These are phyloP conservation scores for Blakeslea trispora DNA, from an alignment of 371 early-diverging fungal species.

Conservation along the genomic window DNA sequence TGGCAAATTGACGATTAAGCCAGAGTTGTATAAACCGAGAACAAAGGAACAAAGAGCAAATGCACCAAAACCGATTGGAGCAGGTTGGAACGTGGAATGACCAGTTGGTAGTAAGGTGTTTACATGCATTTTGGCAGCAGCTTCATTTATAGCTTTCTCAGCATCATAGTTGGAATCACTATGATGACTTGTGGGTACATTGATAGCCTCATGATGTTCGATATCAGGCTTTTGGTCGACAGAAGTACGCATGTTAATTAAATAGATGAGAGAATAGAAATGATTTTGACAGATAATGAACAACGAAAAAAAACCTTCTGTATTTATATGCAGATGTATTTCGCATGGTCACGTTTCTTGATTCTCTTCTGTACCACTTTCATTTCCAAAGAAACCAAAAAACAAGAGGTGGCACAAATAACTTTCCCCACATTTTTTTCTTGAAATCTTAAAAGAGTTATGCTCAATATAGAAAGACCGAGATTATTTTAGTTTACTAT, in stretches of 20 bases:
- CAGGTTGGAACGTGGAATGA: slow-evolving; percentile 25
- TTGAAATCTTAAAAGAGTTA: not conserved
- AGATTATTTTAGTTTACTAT: not conserved
- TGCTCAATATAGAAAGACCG: slow-evolving; percentile 11
- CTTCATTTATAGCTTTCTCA: not conserved
- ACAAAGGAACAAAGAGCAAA: slow-evolving; percentile 41
- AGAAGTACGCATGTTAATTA: slow-evolving; percentile 4
- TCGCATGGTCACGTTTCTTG: slow-evolving; percentile 26
- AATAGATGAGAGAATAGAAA: not conserved
- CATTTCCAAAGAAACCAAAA: slow-evolving; percentile 18
- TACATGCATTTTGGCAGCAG: slow-evolving; percentile 8
- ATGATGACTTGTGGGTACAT: slow-evolving; percentile 4
- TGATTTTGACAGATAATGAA: not conserved
- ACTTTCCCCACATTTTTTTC: slow-evolving; percentile 24
- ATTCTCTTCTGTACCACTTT: not conserved
- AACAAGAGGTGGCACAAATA: slow-evolving; percentile 23
- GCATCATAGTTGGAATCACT: slow-evolving; percentile 2
- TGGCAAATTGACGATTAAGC: slow-evolving; percentile 31
- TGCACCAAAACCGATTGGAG: slow-evolving; percentile 42
- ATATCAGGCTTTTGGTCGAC: slow-evolving; percentile 20
- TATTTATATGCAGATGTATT: not conserved
- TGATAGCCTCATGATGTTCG: slow-evolving; percentile 21
- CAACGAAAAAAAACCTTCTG: not conserved
- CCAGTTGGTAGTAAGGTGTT: not conserved
- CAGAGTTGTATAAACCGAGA: slow-evolving; percentile 36